Evolutionary conservation across 2,329 filamentous ascomycete genomes (phyloP).

Genomic region (Fusarium neocosmosporiellum): DNA sequence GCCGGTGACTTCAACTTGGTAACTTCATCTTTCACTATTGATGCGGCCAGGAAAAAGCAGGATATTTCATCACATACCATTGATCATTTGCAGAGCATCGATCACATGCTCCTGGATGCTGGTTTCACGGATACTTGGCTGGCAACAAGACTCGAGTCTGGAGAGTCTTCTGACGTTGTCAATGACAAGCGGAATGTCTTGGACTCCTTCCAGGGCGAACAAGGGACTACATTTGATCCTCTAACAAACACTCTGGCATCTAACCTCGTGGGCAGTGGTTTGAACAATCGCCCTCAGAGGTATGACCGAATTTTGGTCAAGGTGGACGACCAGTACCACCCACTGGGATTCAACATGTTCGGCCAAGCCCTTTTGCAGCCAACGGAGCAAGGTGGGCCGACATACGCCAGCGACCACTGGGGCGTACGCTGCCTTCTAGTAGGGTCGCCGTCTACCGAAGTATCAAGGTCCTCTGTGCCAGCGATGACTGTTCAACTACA

Average conservation of each 20-base stretch:
- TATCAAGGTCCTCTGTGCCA: conserved; percentile 1
- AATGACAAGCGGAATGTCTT: conserved; percentile 41
- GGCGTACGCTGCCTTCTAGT: conserved; percentile 61
- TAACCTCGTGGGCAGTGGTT: conserved; percentile 57
- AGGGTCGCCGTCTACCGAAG: conserved; percentile 4
- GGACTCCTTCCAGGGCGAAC: conserved; percentile 66
- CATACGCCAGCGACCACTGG: conserved; percentile 67
- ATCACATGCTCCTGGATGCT: conserved; percentile 56
- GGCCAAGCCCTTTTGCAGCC: conserved; percentile 49
- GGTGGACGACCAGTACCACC: conserved; percentile 48
- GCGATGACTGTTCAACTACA: conserved; percentile 44
- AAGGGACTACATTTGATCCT: conserved; percentile 74
- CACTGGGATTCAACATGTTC: conserved; percentile 66
- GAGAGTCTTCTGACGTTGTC: conserved; percentile 50
- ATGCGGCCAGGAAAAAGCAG: conserved; percentile 62
- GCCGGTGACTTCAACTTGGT: conserved; percentile 74
- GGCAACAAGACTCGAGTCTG: conserved; percentile 55
- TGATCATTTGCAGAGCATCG: conserved; percentile 56
- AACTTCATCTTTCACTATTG: conserved; percentile 67
- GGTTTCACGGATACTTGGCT: conserved; percentile 66
- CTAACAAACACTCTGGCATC: conserved; percentile 66
- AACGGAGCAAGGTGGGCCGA: background rate
- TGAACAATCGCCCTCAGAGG: conserved; percentile 68
- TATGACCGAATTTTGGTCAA: conserved; percentile 73
- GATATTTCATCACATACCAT: conserved; percentile 63